Conservation (phyloP, 2,329 filamentous ascomycete genomes). For the Ascocoryne sarcoides region DNA sequence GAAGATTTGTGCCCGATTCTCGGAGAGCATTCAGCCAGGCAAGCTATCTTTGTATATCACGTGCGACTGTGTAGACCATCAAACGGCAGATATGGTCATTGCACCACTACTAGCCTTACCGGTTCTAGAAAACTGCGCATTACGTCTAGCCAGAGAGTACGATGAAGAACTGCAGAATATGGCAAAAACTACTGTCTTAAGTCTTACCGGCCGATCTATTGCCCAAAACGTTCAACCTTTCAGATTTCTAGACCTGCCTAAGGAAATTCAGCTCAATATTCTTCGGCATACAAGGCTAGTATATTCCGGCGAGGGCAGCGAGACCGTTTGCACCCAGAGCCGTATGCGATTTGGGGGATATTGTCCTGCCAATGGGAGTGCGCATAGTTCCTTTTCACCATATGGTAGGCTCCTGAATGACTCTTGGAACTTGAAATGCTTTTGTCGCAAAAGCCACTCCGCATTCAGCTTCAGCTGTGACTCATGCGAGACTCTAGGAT, state of each 20-base stretch:
- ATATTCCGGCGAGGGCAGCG: background rate
- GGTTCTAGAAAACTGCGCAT: constrained; percentile 2
- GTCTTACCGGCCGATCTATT: constrained; percentile 1
- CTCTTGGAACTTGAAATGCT: constrained; percentile 3
- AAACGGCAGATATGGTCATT: constrained; percentile 5
- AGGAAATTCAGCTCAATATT: constrained; percentile 6
- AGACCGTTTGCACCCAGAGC: background rate
- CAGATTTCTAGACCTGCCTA: constrained; percentile 5
- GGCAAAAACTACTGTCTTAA: constrained; percentile 2
- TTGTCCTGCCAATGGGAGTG: constrained; percentile 1
- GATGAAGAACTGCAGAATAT: constrained; percentile 3
- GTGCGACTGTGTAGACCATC: constrained; percentile 4
- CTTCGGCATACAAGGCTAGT: constrained; percentile 3
- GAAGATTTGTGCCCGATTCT: constrained; percentile 4
- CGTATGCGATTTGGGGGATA: constrained; percentile 1
- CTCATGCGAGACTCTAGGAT: constrained; percentile 3
- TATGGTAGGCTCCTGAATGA: background rate
- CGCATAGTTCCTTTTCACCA: background rate
- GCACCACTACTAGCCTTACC: constrained; percentile 3
- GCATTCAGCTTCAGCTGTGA: constrained; percentile 9
- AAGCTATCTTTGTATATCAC: constrained; percentile 5
- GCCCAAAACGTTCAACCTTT: constrained; percentile 1
- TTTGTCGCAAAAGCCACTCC: constrained; percentile 5
- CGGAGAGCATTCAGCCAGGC: constrained; percentile 2
- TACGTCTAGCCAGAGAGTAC: constrained; percentile 6